Base-by-base conservation (phyloP, 805 yeast species). In the Schizosaccharomyces cryophilus region DNA sequence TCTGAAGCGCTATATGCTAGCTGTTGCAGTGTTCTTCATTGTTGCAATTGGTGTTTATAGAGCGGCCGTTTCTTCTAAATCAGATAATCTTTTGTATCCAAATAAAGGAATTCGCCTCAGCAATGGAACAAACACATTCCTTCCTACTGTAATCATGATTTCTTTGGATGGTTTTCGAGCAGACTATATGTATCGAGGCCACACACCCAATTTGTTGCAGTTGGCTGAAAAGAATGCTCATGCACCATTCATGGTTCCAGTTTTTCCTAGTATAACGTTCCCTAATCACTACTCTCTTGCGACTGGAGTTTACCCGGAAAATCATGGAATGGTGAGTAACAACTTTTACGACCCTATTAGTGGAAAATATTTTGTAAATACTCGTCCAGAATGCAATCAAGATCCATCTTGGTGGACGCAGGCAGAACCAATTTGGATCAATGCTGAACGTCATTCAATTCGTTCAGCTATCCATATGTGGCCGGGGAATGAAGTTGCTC, bases 101-200 rank as follows among this genome's bases (percentile, higher is more conserved):
- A 11, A 19, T n/a, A 29, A 17, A 24, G 56, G 56, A n/a, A 11
- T 4, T 3, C 9, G 1, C n/a, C 26, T 51, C 11, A 51, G n/a
- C n/a, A 87, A 87, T 68, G 84, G 87, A 1, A 83, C 94, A 0
- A 81, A 79, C 64, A 73, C 73, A 2, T 86, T 82, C 69, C 74
- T 82, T 66, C 85, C 93, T n/a, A 81, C 95, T 7, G 89, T 96
- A 1, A 72, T 89, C 1, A 68, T 88, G 58, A 74, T 89, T 1
- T 87, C 95, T 0, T 70, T 90, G 35, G 95, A 87, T 69, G 96
- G 95, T 9, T 84, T 89, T 69, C 95, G 89, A 67, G 96, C 96
- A 2, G 90, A 86, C 67, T 85, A 87, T 68, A 79, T 89, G 13
- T 80, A 83, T 2, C 66, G 77, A 5, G 72, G 74, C 21, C 67